Evolutionary conservation across 2,329 filamentous ascomycete species (phyloP).

Genomic region (Rosellinia necatrix): DNA sequence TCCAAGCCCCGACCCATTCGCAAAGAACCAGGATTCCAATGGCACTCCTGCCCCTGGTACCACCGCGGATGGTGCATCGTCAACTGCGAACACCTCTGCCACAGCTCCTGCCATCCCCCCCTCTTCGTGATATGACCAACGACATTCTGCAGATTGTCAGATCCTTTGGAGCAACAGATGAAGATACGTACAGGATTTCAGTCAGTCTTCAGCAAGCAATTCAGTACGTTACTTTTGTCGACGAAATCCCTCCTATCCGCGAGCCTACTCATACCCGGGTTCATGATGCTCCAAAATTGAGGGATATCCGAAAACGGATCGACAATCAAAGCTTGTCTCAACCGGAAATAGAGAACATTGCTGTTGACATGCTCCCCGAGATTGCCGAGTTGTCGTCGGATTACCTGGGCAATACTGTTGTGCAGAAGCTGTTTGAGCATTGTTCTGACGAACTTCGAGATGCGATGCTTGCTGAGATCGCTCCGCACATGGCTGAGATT

Average conservation of each 20-base stretch:
- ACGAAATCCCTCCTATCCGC: conserved; percentile 86
- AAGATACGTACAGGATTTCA: conserved; percentile 75
- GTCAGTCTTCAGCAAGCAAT: conserved; percentile 78
- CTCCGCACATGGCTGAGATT: conserved; percentile 92
- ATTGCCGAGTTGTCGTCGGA: conserved; percentile 94
- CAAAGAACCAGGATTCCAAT: conserved; percentile 58
- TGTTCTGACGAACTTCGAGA: conserved; percentile 91
- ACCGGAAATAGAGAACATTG: conserved; percentile 89
- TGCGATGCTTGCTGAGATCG: conserved; percentile 85
- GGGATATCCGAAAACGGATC: conserved; percentile 96
- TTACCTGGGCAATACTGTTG: conserved; percentile 98
- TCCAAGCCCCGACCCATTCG: conserved; percentile 85
- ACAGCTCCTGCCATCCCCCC: conserved; percentile 69
- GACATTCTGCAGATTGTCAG: conserved; percentile 86
- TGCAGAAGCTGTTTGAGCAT: conserved; percentile 97
- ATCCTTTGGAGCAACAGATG: conserved; percentile 83
- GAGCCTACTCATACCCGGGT: conserved; percentile 88
- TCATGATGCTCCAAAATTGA: conserved; percentile 90
- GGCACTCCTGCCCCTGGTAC: conserved; percentile 44
- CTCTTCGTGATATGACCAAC: conserved; percentile 75
- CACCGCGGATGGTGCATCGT: conserved; percentile 34
- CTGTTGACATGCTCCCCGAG: conserved; percentile 92
- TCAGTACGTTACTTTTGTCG: conserved; percentile 70
- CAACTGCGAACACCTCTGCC: conserved; percentile 43
- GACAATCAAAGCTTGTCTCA: conserved; percentile 89